Base-by-base conservation (phyloP, 306 rosid genomes). In the Fagus crenata region DNA sequence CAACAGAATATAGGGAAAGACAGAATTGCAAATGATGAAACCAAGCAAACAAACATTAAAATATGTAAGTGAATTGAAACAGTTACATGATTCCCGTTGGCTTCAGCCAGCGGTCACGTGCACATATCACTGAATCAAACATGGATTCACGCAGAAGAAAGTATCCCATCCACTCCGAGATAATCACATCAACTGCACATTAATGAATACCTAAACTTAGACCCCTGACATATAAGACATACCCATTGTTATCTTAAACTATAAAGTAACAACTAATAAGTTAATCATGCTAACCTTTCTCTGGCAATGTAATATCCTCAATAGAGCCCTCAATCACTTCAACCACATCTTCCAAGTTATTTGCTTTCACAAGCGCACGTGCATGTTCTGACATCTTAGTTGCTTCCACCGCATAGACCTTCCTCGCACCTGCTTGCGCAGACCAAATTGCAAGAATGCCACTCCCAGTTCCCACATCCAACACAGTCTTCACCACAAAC, bases 91-190 rank as follows among this genome's bases (percentile, higher is more conserved):
- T 89, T 80, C 99, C 99, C 0, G 93, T 90, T 64, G 97, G 99
- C 88, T 95, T 92, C 84, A 95, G 91, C 99, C 99, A 95, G 70
- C 80, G 93, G 78, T 95, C 99, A 85, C 99, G 97, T n/a, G 99
- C 99, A 81, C 83, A 90, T 69, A 95, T 95, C 68, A 95, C 99
- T 0, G 99, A 95, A 89, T 95, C 99, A 86, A 95, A 92, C 99
- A 95, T 95, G 31, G 99, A 95, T 73, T 95, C 99, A 28, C 99
- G 96, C 76, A 95, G 87, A 73, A 95, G 98, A 84, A 95, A 95
- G 83, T 95, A 95, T 67, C 99, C 99, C 99, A 95, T 95, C 99
- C 99, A 95, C 89, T 95, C 98, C 2, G 99, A 95, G 78, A 95
- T 92, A 18, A 95, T 95, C 70, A 95, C 99, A 71, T 95, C 99